phyloP scores from a whole-genome alignment of 1,284 basidiomycete species.

The Ceratobasidium sp. region DNA sequence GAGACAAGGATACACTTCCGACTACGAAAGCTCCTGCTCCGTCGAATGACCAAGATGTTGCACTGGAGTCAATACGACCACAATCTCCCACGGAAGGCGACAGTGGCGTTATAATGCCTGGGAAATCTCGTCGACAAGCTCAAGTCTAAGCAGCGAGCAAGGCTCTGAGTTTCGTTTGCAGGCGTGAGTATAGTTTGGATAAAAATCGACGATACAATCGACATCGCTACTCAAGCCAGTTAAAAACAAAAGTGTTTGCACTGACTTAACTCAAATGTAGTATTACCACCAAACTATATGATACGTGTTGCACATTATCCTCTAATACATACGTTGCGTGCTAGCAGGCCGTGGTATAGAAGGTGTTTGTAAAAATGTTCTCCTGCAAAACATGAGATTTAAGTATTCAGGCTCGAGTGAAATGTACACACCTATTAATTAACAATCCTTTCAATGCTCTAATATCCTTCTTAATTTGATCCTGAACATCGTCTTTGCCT shows the following conservation, averaged over 20 bases:
- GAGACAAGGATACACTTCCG: slow-evolving; percentile 40
- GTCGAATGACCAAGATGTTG: slow-evolving; percentile 32
- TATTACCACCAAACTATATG: too few relatives aligned
- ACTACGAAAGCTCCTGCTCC: slow-evolving; percentile 11
- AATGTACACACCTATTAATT: slow-evolving; percentile 32
- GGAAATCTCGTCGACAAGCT: not conserved
- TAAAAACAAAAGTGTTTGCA: too few relatives aligned
- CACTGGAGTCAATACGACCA: not conserved
- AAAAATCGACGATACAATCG: too few relatives aligned
- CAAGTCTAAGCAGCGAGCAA: slow-evolving; percentile 6
- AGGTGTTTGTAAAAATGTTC: slow-evolving; percentile 19
- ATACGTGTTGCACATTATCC: not conserved
- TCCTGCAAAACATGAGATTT: not conserved
- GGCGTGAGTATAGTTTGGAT: not conserved
- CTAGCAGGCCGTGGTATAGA: not conserved
- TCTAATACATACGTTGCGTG: slow-evolving; percentile 12
- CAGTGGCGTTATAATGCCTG: not conserved
- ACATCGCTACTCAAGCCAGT: too few relatives aligned
- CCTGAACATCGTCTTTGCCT: slow-evolving; percentile 27
- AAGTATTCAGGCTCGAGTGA: not conserved
- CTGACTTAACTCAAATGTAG: too few relatives aligned
- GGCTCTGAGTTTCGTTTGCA: not conserved
- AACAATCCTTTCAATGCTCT: slow-evolving; percentile 25
- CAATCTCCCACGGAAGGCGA: not conserved
- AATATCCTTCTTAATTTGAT: slow-evolving; percentile 39